Conservation (phyloP, 2,329 filamentous ascomycete species). For the Alternaria sp. region DNA sequence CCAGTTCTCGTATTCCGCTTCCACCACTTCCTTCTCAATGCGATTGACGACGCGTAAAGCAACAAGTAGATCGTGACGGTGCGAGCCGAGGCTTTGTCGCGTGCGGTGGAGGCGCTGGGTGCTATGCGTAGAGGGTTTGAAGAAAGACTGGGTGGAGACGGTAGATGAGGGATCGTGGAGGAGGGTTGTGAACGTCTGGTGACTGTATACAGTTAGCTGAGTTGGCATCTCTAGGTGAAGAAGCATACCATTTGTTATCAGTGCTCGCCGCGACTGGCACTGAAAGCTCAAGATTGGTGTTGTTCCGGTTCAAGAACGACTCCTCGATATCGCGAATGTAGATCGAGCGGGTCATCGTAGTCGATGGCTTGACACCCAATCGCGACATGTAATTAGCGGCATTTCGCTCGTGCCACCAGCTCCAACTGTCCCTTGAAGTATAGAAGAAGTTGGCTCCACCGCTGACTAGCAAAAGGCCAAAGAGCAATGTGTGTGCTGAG, state of each 20-base stretch:
- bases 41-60: slow-evolving; percentile 89
- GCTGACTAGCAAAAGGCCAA: slow-evolving; percentile 72
- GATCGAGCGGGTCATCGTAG: slow-evolving; percentile 82
- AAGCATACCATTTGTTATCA: slow-evolving; percentile 38
- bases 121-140: slow-evolving; percentile 35
- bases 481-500: slow-evolving; percentile 75
- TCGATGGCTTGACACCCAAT: slow-evolving; percentile 79
- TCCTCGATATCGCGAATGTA: slow-evolving; percentile 83
- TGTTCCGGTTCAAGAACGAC: slow-evolving; percentile 53
- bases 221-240: neutral
- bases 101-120: slow-evolving; percentile 72
- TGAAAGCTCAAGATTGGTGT: slow-evolving; percentile 33
- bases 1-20: slow-evolving; percentile 94
- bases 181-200: slow-evolving; percentile 47
- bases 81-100: slow-evolving; percentile 80
- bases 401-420: slow-evolving; percentile 86
- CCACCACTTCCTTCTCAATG: slow-evolving; percentile 84
- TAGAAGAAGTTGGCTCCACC: slow-evolving; percentile 75
- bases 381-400: slow-evolving; percentile 81
- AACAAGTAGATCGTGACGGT: slow-evolving; percentile 89
- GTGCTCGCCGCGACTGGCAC: slow-evolving; percentile 16
- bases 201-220: slow-evolving; percentile 27
- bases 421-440: slow-evolving; percentile 72
- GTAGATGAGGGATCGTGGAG: slow-evolving; percentile 32
- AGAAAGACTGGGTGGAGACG: slow-evolving; percentile 23